Conservation (phyloP, 2,329 filamentous ascomycete genomes). For the Cryphonectria carpinicola region DNA sequence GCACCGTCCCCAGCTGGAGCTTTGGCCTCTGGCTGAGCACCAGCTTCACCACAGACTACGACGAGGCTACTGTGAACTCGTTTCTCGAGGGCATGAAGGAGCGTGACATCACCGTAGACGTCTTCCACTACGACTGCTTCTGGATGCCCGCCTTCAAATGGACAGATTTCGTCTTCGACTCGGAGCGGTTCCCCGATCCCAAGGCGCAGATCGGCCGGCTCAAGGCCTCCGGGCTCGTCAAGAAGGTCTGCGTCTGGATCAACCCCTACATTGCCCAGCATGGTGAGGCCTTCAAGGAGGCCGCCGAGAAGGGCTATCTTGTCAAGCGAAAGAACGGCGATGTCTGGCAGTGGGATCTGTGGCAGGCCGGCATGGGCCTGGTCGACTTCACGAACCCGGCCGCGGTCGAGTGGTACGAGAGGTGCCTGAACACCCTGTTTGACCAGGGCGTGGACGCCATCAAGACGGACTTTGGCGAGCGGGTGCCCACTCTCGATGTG, state of each 20-base stretch:
- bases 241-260: conserved; percentile 75
- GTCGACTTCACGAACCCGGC: conserved; percentile 76
- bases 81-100: conserved; percentile 72
- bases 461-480: conserved; percentile 78
- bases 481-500: conserved; percentile 68
- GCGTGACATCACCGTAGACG: conserved; percentile 67
- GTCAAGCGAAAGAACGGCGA: conserved; percentile 71
- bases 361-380: conserved; percentile 77
- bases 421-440: conserved; percentile 65
- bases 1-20: conserved; percentile 71
- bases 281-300: conserved; percentile 66
- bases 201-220: conserved; percentile 65
- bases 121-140: conserved; percentile 79
- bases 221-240: conserved; percentile 63
- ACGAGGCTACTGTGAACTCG: conserved; percentile 67
- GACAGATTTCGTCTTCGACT: conserved; percentile 75
- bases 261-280: conserved; percentile 76
- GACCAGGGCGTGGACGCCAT: conserved; percentile 72
- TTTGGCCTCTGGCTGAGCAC: conserved; percentile 79
- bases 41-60: conserved; percentile 74
- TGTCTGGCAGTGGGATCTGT: conserved; percentile 76
- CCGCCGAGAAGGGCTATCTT: conserved; percentile 68
- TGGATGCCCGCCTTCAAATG: conserved; percentile 77
- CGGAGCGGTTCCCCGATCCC: conserved; percentile 70
- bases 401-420: conserved; percentile 67